These are phyloP conservation scores for Gleditsia sinensis DNA, from an alignment of 306 rosid genomes.

Conservation along the genomic window DNA sequence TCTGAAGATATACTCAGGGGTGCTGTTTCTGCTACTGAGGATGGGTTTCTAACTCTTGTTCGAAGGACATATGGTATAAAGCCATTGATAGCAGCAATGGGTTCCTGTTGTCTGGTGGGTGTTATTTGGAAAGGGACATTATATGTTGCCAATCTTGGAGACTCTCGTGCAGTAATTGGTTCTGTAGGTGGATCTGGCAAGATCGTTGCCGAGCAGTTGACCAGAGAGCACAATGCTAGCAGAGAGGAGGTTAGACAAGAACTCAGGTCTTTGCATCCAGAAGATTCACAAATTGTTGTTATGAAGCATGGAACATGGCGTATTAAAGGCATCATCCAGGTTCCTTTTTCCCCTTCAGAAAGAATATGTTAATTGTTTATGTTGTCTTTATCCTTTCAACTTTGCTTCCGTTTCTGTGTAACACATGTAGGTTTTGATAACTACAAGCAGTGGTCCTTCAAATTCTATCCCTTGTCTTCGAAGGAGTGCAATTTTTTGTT, in stretches of 20 bases:
- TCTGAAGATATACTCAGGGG: conserved; percentile 45
- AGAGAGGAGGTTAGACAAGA: conserved; percentile 11
- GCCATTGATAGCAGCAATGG: conserved; percentile 4
- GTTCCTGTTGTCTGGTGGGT: conserved; percentile 60
- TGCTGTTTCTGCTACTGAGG: conserved; percentile 63
- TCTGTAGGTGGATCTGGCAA: conserved; percentile 40
- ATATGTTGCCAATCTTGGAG: conserved; percentile 61
- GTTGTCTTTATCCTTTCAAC: background rate
- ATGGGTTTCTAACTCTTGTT: conserved; percentile 59
- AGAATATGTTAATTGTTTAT: background rate
- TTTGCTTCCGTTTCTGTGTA: background rate
- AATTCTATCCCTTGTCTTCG: background rate
- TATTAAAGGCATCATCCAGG: conserved; percentile 14
- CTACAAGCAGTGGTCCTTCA: background rate
- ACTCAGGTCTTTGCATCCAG: conserved; percentile 15
- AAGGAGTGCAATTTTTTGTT: background rate
- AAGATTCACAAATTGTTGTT: conserved; percentile 5
- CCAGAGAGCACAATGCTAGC: conserved; percentile 16
- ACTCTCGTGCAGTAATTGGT: conserved; percentile 65
- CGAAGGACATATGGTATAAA: conserved; percentile 32
- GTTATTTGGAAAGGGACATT: conserved; percentile 60
- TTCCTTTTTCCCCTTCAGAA: background rate
- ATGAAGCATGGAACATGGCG: conserved; percentile 21
- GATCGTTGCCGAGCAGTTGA: conserved; percentile 14
- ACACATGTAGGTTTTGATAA: background rate